Conservation (phyloP, 176 grass and related monocot genomes). For the Aegilops speltoides region DNA sequence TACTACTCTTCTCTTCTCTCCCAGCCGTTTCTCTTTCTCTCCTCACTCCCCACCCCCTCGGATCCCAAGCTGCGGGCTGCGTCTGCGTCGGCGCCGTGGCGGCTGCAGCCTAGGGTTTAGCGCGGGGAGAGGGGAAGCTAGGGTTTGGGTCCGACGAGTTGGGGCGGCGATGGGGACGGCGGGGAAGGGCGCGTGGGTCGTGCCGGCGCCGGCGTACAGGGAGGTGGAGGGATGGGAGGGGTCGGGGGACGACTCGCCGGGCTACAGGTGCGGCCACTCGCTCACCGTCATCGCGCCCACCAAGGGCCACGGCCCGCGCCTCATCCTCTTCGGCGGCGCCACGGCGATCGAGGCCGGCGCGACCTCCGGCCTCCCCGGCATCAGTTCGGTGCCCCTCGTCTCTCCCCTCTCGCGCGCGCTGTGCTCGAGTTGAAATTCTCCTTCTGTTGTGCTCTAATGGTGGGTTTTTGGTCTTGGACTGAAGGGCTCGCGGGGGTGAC, state of each 20-base stretch:
- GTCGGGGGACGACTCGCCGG: constrained; percentile 69
- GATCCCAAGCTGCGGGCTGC: constrained; percentile 36
- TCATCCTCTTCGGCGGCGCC: constrained; percentile 97
- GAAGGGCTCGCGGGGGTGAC: constrained; percentile 94
- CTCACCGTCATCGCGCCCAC: constrained; percentile 80
- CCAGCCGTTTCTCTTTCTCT: not conserved
- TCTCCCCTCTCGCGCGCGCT: not conserved
- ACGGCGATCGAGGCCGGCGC: constrained; percentile 85
- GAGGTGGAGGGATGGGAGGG: constrained; percentile 61
- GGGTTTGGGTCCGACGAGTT: constrained; percentile 7
- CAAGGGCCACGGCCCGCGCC: constrained; percentile 80
- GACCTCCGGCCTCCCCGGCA: constrained; percentile 64
- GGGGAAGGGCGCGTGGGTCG: constrained; percentile 61
- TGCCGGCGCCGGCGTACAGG: constrained; percentile 74
- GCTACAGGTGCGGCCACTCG: constrained; percentile 75
- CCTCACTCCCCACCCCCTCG: constrained; percentile 3
- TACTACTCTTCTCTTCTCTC: not conserved
- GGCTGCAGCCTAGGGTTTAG: not conserved
- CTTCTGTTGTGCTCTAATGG: constrained; percentile 21
- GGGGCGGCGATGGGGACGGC: constrained; percentile 46
- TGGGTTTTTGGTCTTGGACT: not conserved
- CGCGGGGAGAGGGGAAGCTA: not conserved
- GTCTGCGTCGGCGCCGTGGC: not conserved
- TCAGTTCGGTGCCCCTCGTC: constrained; percentile 54
- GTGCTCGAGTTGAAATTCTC: not conserved